Evolutionary conservation across 371 early-diverging fungal species (phyloP), one percentile per base, ranked within the genome.

Genomic region (Paraphysoderma sedebokerense): DNA sequence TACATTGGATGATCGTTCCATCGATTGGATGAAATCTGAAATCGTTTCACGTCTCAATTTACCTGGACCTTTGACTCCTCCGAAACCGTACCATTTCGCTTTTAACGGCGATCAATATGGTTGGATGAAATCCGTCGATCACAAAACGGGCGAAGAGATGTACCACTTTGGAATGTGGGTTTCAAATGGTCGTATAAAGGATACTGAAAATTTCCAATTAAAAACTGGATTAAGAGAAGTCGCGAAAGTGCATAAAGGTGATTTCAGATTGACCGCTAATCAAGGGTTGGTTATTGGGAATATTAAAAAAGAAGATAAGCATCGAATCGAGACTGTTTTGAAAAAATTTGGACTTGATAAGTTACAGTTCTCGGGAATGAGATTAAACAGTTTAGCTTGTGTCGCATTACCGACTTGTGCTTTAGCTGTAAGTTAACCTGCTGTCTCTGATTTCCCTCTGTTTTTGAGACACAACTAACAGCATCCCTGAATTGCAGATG

Each of bases 361-460:
- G 60, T 68, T 79, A 48, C 65, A 74, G 41, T 79, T 79, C 66
- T 69, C 77, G 7, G 84, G 79, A 24, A 62, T 88, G 47, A 78
- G 87, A 46, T 70, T 87, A 58, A 81, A 87, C 60, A 81, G 85
- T 26, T 88, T 92, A 89, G 87, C 90, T 23, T 90, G 92, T 64
- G 90, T 85, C 15, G 90, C 92, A 29, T 70, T 92, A 53, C 92
- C 92, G 3, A 90, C 90, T 15, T 90, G 92, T 63, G 82, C 76
- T 47, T 68, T 90, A 49, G 92, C 92, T 32, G n/a, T n/a, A n/a
- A n/a, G n/a, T n/a, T n/a, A n/a, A n/a, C n/a, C n/a, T n/a, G n/a
- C n/a, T n/a, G n/a, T n/a, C n/a, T n/a, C n/a, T n/a, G n/a, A n/a
- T n/a, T n/a, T n/a, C n/a, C n/a, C n/a, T n/a, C n/a, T n/a, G n/a